Evolutionary conservation across 2,329 filamentous ascomycete species (phyloP).

Genomic region (Diaporthe eres): DNA sequence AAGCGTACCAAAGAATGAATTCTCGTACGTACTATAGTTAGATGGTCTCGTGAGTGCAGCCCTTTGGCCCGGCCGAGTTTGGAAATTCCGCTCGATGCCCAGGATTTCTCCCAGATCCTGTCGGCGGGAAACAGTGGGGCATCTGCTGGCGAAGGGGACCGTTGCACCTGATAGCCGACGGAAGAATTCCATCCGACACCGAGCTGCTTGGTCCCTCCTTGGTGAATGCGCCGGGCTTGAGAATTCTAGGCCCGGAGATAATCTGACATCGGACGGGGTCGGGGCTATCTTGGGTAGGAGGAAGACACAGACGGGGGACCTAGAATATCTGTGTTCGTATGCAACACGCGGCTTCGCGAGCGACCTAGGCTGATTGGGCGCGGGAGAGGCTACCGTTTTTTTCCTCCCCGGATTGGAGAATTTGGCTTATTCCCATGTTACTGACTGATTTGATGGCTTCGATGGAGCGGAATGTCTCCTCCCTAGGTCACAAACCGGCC

Average conservation of each 20-base stretch:
- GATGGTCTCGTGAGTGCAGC: not conserved
- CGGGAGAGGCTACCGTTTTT: not conserved
- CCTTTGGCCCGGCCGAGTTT: not conserved
- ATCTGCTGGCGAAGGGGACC: not conserved
- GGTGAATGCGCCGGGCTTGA: not conserved
- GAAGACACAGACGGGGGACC: not conserved
- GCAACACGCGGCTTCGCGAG: not conserved
- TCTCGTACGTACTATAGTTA: not conserved
- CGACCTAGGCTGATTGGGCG: not conserved
- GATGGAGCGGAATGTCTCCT: slow-evolving; percentile 12
- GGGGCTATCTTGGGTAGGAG: not conserved
- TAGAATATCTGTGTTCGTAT: not conserved
- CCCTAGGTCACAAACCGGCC: not conserved
- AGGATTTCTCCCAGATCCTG: not conserved
- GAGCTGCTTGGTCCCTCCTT: slow-evolving; percentile 7
- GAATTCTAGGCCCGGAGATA: slow-evolving; percentile 16
- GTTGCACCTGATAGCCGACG: slow-evolving; percentile 22
- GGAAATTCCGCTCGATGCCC: slow-evolving; percentile 3
- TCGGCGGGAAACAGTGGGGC: slow-evolving; percentile 16
- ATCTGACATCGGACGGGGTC: not conserved
- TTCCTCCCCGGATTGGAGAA: not conserved
- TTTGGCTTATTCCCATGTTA: not conserved
- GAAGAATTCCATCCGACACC: slow-evolving; percentile 22
- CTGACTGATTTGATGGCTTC: not conserved
- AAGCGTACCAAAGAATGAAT: not conserved